Evolutionary conservation across 2,329 filamentous ascomycete genomes (phyloP).

Genomic region (Fusarium decemcellulare): DNA sequence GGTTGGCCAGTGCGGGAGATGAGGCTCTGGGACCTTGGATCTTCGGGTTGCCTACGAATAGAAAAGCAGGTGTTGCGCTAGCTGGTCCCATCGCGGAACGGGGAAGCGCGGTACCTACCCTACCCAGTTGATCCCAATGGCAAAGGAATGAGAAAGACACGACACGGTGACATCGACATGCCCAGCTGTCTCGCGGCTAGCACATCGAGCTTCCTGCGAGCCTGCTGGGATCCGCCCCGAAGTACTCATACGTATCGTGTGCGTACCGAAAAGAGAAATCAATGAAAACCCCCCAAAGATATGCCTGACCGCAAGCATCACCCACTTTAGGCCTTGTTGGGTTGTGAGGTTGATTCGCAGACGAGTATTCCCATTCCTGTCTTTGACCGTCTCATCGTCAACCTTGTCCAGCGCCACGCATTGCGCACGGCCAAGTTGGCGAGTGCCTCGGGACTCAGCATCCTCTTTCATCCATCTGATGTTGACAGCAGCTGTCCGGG

Average conservation of each 20-base stretch:
- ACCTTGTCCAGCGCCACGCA: conserved; percentile 29
- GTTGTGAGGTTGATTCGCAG: conserved; percentile 1
- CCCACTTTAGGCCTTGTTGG: neutral
- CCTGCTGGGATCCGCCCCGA: neutral
- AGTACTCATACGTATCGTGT: neutral
- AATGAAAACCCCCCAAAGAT: neutral
- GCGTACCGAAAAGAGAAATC: no score
- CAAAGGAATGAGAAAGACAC: neutral
- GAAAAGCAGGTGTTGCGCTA: conserved; percentile 7
- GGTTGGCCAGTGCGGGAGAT: conserved; percentile 40
- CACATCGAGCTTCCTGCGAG: neutral
- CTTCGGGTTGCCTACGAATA: conserved; percentile 27
- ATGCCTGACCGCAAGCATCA: neutral
- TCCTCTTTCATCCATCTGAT: conserved; percentile 5
- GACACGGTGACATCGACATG: neutral
- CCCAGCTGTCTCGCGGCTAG: neutral
- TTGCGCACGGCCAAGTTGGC: conserved; percentile 8
- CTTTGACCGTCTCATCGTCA: conserved; percentile 10
- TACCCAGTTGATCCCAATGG: neutral
- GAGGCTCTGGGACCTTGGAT: conserved; percentile 35
- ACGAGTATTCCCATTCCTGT: conserved; percentile 25
- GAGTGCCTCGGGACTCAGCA: neutral
- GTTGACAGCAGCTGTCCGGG: neutral
- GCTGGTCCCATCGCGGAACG: conserved; percentile 34
- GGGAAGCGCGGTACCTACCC: neutral